Base-by-base conservation (phyloP, 192 early-diverging fungal species). In the Podila verticillata region DNA sequence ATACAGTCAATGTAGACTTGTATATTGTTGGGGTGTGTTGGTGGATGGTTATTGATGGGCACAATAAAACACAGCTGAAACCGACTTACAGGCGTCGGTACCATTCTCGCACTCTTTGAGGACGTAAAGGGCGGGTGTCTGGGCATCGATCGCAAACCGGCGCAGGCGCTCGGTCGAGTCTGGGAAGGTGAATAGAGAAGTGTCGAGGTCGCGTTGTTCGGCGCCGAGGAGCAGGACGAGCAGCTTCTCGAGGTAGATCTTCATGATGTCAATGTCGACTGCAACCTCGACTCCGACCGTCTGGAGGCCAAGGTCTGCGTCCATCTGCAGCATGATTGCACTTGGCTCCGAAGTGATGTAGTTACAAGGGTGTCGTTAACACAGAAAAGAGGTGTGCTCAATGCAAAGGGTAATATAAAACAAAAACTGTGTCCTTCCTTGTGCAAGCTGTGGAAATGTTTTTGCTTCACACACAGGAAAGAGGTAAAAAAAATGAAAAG, bases 131-230 rank as follows among this genome's bases (percentile, higher is more conserved):
- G 90, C 94, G 5, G 91, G 91, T 1, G 88, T 73, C 47, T 87
- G 87, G 2, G 89, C 78, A 68, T 97, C 96, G 61, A 87, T 90
- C 15, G 93, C 91, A 85, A 96, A 97, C 20, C 89, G 83, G 56
- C 82, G 87, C 68, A 92, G 90, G 82, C 87, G 92, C 48, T 92
- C 94, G 12, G 84, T 70, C n/a, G 91, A 87, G 29, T 95, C 95
- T 30, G 90, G 86, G 57, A 85, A 84, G 22, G 87, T 67, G 63
- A 92, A 90, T 54, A 94, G 80, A 10, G 90, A 86, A 36, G 63
- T 72, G 68, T 88, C 79, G 3, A 93, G 83, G 39, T 94, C 91
- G 9, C 78, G 44, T 13, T 83, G 75, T 28, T 94, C 90, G 5
- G 90, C 91, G 49, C 90, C 94, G 20, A 97, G 82, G 2, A 96